Evolutionary conservation across 805 yeast species (phyloP).

Genomic region (Teunomyces lycoperdinae): DNA sequence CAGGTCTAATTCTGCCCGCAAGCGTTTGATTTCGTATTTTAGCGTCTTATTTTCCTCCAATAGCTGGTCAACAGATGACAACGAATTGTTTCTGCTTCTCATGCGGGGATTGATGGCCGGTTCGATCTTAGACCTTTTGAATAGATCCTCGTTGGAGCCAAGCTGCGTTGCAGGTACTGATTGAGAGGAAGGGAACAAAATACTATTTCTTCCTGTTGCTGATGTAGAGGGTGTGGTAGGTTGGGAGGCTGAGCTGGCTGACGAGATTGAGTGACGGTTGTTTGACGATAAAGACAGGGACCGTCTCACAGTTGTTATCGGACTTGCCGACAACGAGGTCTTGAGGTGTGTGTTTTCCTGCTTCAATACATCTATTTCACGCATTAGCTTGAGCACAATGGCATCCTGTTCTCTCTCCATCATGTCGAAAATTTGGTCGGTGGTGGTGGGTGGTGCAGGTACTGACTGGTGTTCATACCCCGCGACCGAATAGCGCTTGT

Average conservation of each 20-base stretch:
- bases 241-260: slow-evolving; percentile 7
- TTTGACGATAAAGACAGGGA: slow-evolving; percentile 13
- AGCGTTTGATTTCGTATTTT: slow-evolving; percentile 10
- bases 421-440: slow-evolving; percentile 51
- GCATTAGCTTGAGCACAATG: slow-evolving; percentile 62
- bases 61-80: slow-evolving; percentile 7
- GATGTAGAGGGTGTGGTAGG: slow-evolving; percentile 2
- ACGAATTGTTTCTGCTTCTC: slow-evolving; percentile 9
- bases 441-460: slow-evolving; percentile 14
- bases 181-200: slow-evolving; percentile 8
- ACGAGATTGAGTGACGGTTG: slow-evolving; percentile 10
- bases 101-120: slow-evolving; percentile 9
- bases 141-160: slow-evolving; percentile 7
- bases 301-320: slow-evolving; percentile 6
- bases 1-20: slow-evolving; percentile 9
- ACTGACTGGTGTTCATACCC: slow-evolving; percentile 4
- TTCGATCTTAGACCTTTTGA: slow-evolving; percentile 6
- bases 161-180: slow-evolving; percentile 2
- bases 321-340: slow-evolving; percentile 3
- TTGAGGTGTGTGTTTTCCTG: slow-evolving; percentile 49
- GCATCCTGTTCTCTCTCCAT: slow-evolving; percentile 80
- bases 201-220: slow-evolving; percentile 11
- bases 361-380: slow-evolving; percentile 53
- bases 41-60: slow-evolving; percentile 12
- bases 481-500: slow-evolving; percentile 9